Base-by-base conservation (phyloP, 805 yeast species). In the Torulaspora maleeae region DNA sequence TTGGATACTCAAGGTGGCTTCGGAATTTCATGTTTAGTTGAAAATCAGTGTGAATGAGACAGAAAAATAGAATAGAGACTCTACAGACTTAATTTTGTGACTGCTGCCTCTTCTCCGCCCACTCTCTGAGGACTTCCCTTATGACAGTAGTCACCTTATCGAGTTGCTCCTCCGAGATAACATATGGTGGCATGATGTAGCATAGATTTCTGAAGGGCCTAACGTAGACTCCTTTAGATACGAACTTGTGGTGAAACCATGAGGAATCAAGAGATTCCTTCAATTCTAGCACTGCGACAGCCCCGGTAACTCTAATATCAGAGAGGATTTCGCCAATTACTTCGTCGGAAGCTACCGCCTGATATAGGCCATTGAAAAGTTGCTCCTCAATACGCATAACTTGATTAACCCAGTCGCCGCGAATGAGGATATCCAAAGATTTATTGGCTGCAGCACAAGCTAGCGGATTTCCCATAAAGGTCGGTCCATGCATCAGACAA, bases 401-500 rank as follows among this genome's bases (percentile, higher is more conserved):
- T 36, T 56, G 61, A 7, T 16, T 13, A n/a, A 43, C 47, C 62
- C 64, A 59, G 3, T 51, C 44, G n/a, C 54, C 59, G 32, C 53
- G 48, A 24, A 44, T 24, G 11, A 59, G 33, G 10, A 61, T 51
- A 17, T 61, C 62, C 27, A 61, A 20, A 11, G 56, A 51, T 27
- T 47, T 53, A 29, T 46, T 48, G 6, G 64, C 63, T 4, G 54
- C 55, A 13, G 58, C 37, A 36, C 65, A 61, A 6, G 62, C 61
- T 20, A 61, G 46, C 9, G 66, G 61, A 43, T 58, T 61, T 5
- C 56, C 63, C 61, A 58, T 58, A 40, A 60, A 61, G 0, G 66
- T 61, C 16, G 63, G 61, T 1, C 66, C 64, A 45, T 58, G 66
- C 65, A 60, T 62, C 32, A 62, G 49, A 29, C 51, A 43, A 3